These are phyloP conservation scores for Castanea mollissima DNA, from an alignment of 306 rosid genomes.

Conservation along the genomic window DNA sequence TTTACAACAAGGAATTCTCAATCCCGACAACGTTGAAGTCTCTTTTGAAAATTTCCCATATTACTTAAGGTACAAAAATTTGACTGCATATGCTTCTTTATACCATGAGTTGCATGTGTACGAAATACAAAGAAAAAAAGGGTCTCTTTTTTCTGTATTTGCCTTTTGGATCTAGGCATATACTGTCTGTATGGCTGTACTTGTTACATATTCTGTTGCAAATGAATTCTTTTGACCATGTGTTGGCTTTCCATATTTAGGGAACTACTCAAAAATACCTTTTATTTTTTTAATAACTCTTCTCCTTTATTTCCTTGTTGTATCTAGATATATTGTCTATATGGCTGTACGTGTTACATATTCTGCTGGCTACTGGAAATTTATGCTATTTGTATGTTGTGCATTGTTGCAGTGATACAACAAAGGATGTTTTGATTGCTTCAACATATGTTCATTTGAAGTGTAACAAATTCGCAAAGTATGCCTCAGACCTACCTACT, in stretches of 20 bases:
- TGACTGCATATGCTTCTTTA: neutral
- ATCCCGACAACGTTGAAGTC: slow-evolving; percentile 60
- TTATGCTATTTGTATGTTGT: slow-evolving; percentile 21
- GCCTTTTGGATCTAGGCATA: too few relatives aligned
- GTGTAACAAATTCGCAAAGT: slow-evolving; percentile 64
- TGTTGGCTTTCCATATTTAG: slow-evolving; percentile 6
- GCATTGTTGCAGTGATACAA: slow-evolving; percentile 70
- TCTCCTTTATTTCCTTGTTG: slow-evolving; percentile 4
- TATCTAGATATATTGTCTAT: neutral
- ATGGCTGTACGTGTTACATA: neutral
- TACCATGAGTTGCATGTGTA: too few relatives aligned
- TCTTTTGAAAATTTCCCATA: slow-evolving; percentile 89
- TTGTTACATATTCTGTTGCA: too few relatives aligned
- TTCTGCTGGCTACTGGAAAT: slow-evolving; percentile 1
- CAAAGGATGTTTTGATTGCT: slow-evolving; percentile 69
- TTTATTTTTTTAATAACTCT: neutral
- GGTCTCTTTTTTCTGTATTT: too few relatives aligned
- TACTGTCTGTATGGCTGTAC: too few relatives aligned
- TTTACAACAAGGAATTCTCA: slow-evolving; percentile 61
- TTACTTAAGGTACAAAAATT: slow-evolving; percentile 67
- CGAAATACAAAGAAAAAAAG: too few relatives aligned
- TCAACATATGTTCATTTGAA: slow-evolving; percentile 80
- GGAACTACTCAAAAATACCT: slow-evolving; percentile 1
- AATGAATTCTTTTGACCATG: neutral
- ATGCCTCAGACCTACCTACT: slow-evolving; percentile 68